These are phyloP conservation scores for Monosporascus sp. DNA, from an alignment of 2,329 filamentous ascomycete species.

Conservation along the genomic window DNA sequence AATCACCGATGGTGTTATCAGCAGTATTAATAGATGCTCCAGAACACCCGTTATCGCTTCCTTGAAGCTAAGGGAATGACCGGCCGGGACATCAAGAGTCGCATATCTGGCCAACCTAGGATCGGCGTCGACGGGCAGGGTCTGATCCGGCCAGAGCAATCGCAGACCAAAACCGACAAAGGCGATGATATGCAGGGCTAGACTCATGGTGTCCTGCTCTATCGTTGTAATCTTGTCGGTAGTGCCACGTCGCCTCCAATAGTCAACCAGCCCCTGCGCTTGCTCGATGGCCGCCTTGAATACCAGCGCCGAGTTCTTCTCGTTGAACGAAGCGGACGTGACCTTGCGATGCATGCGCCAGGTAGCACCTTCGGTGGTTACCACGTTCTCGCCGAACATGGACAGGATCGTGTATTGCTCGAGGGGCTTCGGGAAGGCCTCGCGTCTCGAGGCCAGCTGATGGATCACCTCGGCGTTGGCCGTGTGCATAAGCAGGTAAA, in stretches of 20 bases:
- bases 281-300: slow-evolving; percentile 59
- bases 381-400: slow-evolving; percentile 66
- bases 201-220: slow-evolving; percentile 61
- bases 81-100: slow-evolving; percentile 38
- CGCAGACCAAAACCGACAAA: slow-evolving; percentile 66
- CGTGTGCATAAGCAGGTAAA: slow-evolving; percentile 46
- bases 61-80: slow-evolving; percentile 60
- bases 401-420: slow-evolving; percentile 53
- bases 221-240: slow-evolving; percentile 48
- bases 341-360: slow-evolving; percentile 73
- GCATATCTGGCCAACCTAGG: slow-evolving; percentile 41
- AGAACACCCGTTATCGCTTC: slow-evolving; percentile 56
- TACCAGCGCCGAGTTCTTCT: slow-evolving; percentile 66
- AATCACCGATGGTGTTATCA: slow-evolving; percentile 54
- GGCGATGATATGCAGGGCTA: slow-evolving; percentile 51
- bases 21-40: slow-evolving; percentile 56
- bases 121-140: slow-evolving; percentile 36
- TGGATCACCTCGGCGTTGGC: slow-evolving; percentile 59
- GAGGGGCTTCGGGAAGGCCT: slow-evolving; percentile 68
- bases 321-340: slow-evolving; percentile 67
- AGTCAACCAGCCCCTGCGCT: slow-evolving; percentile 54
- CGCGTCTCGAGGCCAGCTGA: slow-evolving; percentile 59
- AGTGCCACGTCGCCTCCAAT: slow-evolving; percentile 42
- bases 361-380: slow-evolving; percentile 60
- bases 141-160: slow-evolving; percentile 59